Conservation (phyloP, 116 monocot genomes). For the Trichopus zeylanicus region DNA sequence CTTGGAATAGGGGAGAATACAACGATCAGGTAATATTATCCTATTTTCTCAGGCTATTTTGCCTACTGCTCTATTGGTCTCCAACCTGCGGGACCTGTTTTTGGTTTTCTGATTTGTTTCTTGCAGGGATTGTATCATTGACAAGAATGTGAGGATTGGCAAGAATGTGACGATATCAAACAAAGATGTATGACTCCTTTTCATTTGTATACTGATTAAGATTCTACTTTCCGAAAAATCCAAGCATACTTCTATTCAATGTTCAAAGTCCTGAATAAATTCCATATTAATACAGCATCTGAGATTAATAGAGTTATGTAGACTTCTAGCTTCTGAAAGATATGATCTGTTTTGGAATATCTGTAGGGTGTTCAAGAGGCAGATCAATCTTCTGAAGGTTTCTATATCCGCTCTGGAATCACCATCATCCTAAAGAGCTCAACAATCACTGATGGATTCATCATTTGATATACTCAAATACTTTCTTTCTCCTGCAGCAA, state of each 20-base stretch:
- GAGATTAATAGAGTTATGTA: no score
- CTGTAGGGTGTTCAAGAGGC: constrained; percentile 79
- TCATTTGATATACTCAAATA: constrained; percentile 33
- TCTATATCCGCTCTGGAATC: constrained; percentile 85
- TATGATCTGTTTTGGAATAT: not conserved
- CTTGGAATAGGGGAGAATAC: constrained; percentile 89
- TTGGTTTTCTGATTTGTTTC: not conserved
- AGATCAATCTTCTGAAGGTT: constrained; percentile 71
- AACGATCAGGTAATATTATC: constrained; percentile 44
- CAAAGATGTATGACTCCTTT: constrained; percentile 52
- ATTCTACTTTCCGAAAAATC: no score
- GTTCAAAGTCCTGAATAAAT: not conserved
- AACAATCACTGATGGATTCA: constrained; percentile 58
- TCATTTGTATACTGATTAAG: no score
- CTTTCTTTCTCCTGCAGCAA: no score
- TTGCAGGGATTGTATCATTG: constrained; percentile 83
- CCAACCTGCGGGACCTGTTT: not conserved
- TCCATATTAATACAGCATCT: no score
- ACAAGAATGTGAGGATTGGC: constrained; percentile 95
- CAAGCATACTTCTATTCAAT: no score
- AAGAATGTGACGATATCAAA: constrained; percentile 77
- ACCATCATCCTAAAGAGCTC: constrained; percentile 69
- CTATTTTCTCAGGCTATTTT: not conserved
- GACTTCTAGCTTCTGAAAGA: no score
- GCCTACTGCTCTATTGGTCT: not conserved